Evolutionary conservation across 2,329 filamentous ascomycete species (phyloP), one percentile per base, ranked within the genome.

Genomic region (Diaporthe amygdali): DNA sequence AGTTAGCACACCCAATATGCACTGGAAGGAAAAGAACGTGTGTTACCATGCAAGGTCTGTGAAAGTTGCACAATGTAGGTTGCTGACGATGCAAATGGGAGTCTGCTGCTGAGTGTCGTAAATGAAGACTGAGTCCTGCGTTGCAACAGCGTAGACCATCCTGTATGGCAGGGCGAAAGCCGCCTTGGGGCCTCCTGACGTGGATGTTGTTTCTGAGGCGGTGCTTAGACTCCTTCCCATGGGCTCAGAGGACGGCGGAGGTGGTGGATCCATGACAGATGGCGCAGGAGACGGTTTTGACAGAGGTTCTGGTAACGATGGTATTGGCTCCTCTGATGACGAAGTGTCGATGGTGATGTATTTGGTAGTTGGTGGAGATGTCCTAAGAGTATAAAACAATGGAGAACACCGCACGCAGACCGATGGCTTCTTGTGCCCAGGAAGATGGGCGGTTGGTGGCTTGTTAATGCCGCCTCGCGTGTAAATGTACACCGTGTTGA

Each of bases 401-500:
- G 96, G 96, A 17, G 96, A 99, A 80, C 96, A 99, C 78, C 94
- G 94, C 72, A 99, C 94, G 1, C 95, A 96, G 14, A 99, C 94
- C 0, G 96, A 98, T 0, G 96, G 96, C 81, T 99, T 99, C 86
- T 98, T 99, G 82, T 98, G 96, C 2, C 96, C 96, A 0, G 96
- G 96, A 8, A 99, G 87, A 82, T 98, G 96, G 8, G 96, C 95
- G 70, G 98, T 93, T 2, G 96, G 96, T 1, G 96, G 95, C 80
- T 97, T 98, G 83, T 98, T 98, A 78, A 99, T 94, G 30, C 96
- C 96, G 37, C 95, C 96, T 76, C 96, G 89, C 0, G 96, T 98
- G 81, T 99, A 99, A 68, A 99, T 96, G 82, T 99, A 99, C 27
- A 99, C 97, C 0, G 96, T 99, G 79, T 99, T 99, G 76, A 93